These are phyloP conservation scores for Mimosa bimucronata DNA, from an alignment of 306 rosid species.

Conservation along the genomic window DNA sequence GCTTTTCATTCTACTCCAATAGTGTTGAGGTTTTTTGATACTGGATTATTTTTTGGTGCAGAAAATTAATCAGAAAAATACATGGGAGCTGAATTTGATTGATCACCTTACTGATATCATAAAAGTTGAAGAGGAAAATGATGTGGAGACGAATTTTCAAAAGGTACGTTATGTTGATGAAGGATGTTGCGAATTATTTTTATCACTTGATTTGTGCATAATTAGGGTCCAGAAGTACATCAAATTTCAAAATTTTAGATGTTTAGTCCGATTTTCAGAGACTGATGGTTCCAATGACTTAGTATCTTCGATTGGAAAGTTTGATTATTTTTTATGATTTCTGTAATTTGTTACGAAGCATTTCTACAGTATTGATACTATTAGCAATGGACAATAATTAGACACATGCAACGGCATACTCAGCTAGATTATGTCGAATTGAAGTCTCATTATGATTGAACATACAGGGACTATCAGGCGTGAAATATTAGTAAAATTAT, in stretches of 20 bases:
- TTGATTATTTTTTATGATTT: constrained; percentile 19
- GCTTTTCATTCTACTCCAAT: neutral
- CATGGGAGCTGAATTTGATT: constrained; percentile 93
- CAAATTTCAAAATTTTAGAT: neutral
- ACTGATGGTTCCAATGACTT: neutral
- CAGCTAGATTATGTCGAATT: constrained; percentile 13
- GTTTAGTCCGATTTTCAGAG: neutral
- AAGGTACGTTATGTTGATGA: constrained; percentile 53
- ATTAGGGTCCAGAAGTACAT: neutral
- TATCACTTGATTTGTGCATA: constrained; percentile 10
- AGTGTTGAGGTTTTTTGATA: neutral
- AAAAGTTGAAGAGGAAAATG: constrained; percentile 77
- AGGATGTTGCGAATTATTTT: neutral
- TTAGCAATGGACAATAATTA: neutral
- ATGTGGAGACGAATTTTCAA: constrained; percentile 88
- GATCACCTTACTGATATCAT: constrained; percentile 89
- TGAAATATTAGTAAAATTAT: constrained; percentile 19
- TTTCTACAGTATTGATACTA: constrained; percentile 2
- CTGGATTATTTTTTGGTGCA: constrained; percentile 38
- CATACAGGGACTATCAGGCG: constrained; percentile 3
- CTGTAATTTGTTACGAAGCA: neutral
- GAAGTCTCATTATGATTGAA: constrained; percentile 24
- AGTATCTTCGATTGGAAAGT: neutral
- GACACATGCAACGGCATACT: neutral
- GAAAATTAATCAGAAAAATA: constrained; percentile 98